These are phyloP conservation scores for Curvularia hawaiiensis DNA, from an alignment of 2,329 filamentous ascomycete species.

Conservation along the genomic window DNA sequence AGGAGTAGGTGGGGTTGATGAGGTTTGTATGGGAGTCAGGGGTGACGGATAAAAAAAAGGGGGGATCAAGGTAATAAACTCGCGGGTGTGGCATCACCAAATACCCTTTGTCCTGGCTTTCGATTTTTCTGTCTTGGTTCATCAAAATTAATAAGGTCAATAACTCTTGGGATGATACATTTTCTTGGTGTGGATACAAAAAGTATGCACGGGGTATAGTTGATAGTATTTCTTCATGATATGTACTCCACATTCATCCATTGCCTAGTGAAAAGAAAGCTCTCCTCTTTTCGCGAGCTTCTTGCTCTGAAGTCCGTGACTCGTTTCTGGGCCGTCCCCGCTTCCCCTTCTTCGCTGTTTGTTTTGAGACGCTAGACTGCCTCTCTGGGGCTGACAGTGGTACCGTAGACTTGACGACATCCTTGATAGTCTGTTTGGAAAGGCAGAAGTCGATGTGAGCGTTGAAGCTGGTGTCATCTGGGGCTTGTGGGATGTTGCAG, in stretches of 20 bases:
- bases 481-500: slow-evolving; percentile 74
- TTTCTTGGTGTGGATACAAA: not conserved
- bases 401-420: slow-evolving; percentile 67
- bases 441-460: slow-evolving; percentile 92
- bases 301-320: slow-evolving; percentile 22
- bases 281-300: slow-evolving; percentile 38
- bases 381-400: slow-evolving; percentile 10
- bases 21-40: not conserved
- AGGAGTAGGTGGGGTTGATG: slow-evolving; percentile 13
- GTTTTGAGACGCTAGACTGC: slow-evolving; percentile 18
- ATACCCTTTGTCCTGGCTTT: not conserved
- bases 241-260: not conserved
- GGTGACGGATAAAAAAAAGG: not conserved
- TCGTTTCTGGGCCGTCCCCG: slow-evolving; percentile 38
- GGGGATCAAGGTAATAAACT: not conserved
- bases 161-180: not conserved
- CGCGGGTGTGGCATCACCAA: not conserved
- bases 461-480: slow-evolving; percentile 81
- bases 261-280: slow-evolving; percentile 39
- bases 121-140: not conserved
- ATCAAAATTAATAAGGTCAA: not conserved
- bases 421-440: slow-evolving; percentile 82
- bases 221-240: not conserved
- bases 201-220: not conserved
- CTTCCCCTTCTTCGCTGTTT: slow-evolving; percentile 35